Evolutionary conservation across 1,284 basidiomycete species (phyloP), one percentile per base, ranked within the genome.

Genomic region (Fistulina hepatica): DNA sequence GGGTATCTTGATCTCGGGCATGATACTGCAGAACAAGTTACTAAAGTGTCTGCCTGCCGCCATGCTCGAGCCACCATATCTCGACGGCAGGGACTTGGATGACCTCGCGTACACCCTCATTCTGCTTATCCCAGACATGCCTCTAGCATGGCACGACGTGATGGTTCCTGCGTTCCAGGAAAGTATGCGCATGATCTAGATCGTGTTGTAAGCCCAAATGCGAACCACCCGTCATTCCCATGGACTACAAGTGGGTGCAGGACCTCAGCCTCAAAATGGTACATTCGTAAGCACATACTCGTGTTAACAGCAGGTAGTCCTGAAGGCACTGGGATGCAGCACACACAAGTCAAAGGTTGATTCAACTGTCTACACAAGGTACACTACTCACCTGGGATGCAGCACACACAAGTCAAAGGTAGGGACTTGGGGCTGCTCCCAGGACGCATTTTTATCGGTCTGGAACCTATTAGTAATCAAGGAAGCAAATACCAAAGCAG

Each of bases 221-320:
- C 42, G 85, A 92, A 27, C 91, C 93, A 21, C 94, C 94, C 16
- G 80, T 88, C 48, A 97, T 97, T 59, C 94, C 94, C 20, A 94
- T 97, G 89, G 94, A 98, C 70, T 98, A 97, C 83, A 95, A 97
- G 73, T 97, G 94, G 94, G 94, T 94, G 31, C 82, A 89, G 53
- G 94, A 97, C 68, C 82, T 97, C 43, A 94, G 94, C 43, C 81
- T 97, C 60, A 93, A n/a, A n/a, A n/a, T n/a, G n/a, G n/a, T n/a
- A n/a, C n/a, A n/a, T n/a, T n/a, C n/a, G n/a, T n/a, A n/a, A n/a
- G n/a, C n/a, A n/a, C n/a, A n/a, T n/a, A n/a, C n/a, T n/a, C n/a
- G n/a, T n/a, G n/a, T n/a, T n/a, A n/a, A n/a, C n/a, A n/a, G n/a
- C n/a, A n/a, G n/a, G n/a, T n/a, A n/a, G n/a, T n/a, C n/a, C n/a